These are phyloP conservation scores for Phytomonas sp. DNA, from an alignment of 208 protist species.

Conservation along the genomic window DNA sequence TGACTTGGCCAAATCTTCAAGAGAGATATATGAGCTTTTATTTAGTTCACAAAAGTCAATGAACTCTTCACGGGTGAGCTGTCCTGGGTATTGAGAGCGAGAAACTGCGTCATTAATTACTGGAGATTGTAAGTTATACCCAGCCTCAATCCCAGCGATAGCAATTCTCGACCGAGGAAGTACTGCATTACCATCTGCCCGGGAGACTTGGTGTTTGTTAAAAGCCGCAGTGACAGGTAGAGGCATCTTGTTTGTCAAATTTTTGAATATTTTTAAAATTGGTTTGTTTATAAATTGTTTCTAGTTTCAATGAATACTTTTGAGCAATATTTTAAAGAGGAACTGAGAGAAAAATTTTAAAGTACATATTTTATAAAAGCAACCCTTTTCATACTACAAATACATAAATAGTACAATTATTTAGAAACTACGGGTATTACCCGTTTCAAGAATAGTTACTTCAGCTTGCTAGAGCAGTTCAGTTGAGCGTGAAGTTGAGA, in stretches of 20 bases:
- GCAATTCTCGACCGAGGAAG: constrained; percentile 49
- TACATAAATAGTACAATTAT: constrained; percentile 1
- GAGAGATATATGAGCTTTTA: constrained; percentile 28
- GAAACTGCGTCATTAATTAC: constrained; percentile 46
- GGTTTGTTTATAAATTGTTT: background rate
- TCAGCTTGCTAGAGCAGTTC: constrained; percentile 31
- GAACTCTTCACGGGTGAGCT: constrained; percentile 76
- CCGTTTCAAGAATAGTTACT: background rate
- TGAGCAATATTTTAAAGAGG: background rate
- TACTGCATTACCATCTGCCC: constrained; percentile 59
- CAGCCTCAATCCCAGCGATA: constrained; percentile 73
- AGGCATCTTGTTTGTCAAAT: constrained; percentile 30
- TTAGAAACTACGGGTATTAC: background rate
- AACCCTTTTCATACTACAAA: background rate
- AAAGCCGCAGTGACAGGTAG: constrained; percentile 56
- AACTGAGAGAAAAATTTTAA: background rate
- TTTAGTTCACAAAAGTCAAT: constrained; percentile 54
- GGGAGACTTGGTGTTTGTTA: constrained; percentile 46
- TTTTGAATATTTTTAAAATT: constrained; percentile 7
- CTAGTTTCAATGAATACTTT: constrained; percentile 1
- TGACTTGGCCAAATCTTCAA: constrained; percentile 56
- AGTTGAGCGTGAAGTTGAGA: constrained; percentile 69
- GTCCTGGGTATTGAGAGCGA: constrained; percentile 39
- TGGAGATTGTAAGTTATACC: constrained; percentile 52
- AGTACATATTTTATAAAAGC: background rate